These are phyloP conservation scores for Microsporum canis DNA, from an alignment of 2,329 filamentous ascomycete species.

Conservation along the genomic window DNA sequence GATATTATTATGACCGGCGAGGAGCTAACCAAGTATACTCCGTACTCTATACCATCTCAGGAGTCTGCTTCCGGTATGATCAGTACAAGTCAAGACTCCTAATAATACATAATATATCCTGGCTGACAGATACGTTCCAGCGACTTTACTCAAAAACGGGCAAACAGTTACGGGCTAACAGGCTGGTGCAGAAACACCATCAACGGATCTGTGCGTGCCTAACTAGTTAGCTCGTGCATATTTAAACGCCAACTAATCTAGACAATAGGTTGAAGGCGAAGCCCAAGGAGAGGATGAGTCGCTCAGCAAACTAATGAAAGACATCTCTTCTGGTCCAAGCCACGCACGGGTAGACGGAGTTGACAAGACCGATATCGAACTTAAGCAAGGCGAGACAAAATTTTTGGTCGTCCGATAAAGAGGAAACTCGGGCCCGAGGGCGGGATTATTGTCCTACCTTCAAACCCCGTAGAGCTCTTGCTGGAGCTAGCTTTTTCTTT, in stretches of 20 bases:
- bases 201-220: constrained; percentile 31
- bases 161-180: constrained; percentile 33
- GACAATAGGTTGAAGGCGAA: constrained; percentile 68
- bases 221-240: neutral
- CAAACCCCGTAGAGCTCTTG: neutral
- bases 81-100: neutral
- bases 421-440: neutral
- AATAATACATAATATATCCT: neutral
- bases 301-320: constrained; percentile 59
- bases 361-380: constrained; percentile 55
- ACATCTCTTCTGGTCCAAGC: constrained; percentile 62
- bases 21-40: neutral
- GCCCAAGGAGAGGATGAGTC: constrained; percentile 61
- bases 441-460: neutral
- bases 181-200: constrained; percentile 40
- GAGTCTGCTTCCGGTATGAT: constrained; percentile 42
- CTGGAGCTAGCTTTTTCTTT: neutral
- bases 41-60: constrained; percentile 12
- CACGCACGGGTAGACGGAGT: constrained; percentile 63
- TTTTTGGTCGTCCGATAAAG: constrained; percentile 43
- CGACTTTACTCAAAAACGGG: constrained; percentile 36
- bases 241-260: neutral
- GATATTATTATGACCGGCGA: neutral
- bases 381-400: constrained; percentile 54
- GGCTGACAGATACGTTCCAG: constrained; percentile 11